Base-by-base conservation (phyloP, 345 rosid species). In the Erodium maritimum region DNA sequence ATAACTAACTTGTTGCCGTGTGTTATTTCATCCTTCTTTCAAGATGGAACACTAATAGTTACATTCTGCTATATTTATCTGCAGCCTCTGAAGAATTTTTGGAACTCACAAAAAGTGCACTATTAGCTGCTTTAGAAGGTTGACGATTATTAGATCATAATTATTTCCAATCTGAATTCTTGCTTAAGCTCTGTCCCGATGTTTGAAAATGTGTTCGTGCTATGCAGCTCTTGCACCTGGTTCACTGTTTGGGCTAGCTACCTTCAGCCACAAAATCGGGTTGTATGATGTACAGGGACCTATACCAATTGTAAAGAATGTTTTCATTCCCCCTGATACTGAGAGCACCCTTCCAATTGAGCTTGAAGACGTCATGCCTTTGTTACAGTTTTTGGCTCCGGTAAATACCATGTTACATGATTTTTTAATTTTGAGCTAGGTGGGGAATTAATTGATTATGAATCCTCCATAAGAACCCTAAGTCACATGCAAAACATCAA, bases 251-350 rank as follows among this genome's bases (percentile, higher is more conserved):
- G 99, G 99, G 25, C 88, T 93, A 60, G 87, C 80, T 59, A 93
- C 99, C 16, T 93, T 89, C 66, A 82, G 97, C 75, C 97, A 87
- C 80, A 93, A 87, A 75, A 69, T 93, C 21, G 97, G 99, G 19
- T 65, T 93, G 55, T 93, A 87, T 74, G 96, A 93, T 79, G 91
- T 93, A 73, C 99, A 93, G 77, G 95, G 99, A 45, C 95, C 95
- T 71, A 69, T 93, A 67, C 85, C 91, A 50, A 80, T 93, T 57
- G 83, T 87, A 57, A 93, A 90, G 73, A 93, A 89, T 69, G 83
- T 85, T 34, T 89, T 89, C 71, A 79, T 93, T 66, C 88, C 86
- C 55, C 77, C 83, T 8, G 97, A 87, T 73, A 52, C 69, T 1
- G 96, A 89, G 61, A 84, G 80, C 61, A 71, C 80, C 55, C 73